Conservation (phyloP, 2,329 filamentous ascomycete genomes). For the Calonectria ilicicola region DNA sequence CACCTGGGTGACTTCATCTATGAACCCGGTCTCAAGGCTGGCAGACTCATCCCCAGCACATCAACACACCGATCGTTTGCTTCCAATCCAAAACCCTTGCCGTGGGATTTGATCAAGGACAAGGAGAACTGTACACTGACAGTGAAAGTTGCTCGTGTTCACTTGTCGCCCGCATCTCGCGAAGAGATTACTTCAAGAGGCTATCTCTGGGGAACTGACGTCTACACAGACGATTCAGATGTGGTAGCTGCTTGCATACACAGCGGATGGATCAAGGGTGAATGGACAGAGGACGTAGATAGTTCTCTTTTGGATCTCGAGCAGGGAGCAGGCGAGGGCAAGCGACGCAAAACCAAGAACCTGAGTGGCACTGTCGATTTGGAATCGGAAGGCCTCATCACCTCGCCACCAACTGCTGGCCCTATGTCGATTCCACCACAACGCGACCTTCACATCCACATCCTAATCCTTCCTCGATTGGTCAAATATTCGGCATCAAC, state of each 20-base stretch:
- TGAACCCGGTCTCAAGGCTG: conserved; percentile 71
- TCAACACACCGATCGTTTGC: conserved; percentile 57
- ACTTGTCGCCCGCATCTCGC: conserved; percentile 76
- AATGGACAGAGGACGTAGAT: conserved; percentile 85
- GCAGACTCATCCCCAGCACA: conserved; percentile 57
- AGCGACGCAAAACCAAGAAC: conserved; percentile 48
- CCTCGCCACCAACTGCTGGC: conserved; percentile 66
- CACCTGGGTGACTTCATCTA: conserved; percentile 91
- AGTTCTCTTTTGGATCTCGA: conserved; percentile 72
- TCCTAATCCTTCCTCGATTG: conserved; percentile 84
- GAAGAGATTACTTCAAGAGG: conserved; percentile 86
- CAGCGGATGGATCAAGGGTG: conserved; percentile 89
- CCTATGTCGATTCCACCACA: conserved; percentile 74
- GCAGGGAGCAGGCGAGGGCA: conserved; percentile 43
- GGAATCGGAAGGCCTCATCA: conserved; percentile 58
- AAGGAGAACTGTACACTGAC: conserved; percentile 93
- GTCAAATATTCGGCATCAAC: conserved; percentile 81
- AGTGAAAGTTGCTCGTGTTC: conserved; percentile 84
- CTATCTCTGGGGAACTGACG: conserved; percentile 91
- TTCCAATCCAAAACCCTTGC: conserved; percentile 77
- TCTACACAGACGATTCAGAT: conserved; percentile 97
- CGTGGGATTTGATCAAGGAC: conserved; percentile 76
- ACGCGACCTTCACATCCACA: conserved; percentile 87
- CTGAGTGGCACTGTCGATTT: conserved; percentile 46
- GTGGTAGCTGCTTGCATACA: conserved; percentile 94